Percentiles rank a stretch among this genome's conserved stretches.
Evolutionary conservation across 177 flowering plant species (phyloP).

Genomic region (Telopea speciosissima): DNA sequence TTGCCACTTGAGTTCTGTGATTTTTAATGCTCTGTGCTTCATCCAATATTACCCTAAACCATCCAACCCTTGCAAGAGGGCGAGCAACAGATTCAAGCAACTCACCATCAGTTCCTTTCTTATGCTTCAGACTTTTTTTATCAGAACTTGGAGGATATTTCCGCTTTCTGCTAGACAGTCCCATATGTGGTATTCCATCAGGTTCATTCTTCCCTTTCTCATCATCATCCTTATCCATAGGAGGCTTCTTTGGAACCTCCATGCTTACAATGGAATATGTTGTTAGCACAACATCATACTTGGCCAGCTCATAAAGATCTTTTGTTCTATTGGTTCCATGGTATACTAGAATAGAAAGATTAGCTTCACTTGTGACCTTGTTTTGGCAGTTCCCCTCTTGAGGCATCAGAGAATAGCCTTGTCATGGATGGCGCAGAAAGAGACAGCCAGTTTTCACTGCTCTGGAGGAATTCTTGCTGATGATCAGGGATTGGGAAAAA

Average conservation of each 20-base stretch:
- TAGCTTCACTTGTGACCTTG: slow-evolving; percentile 64
- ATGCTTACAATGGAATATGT: slow-evolving; percentile 89
- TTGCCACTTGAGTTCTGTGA: slow-evolving; percentile 83
- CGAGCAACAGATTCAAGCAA: slow-evolving; percentile 51
- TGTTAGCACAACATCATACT: slow-evolving; percentile 85
- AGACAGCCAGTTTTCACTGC: slow-evolving; percentile 51
- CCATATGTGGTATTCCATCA: slow-evolving; percentile 17
- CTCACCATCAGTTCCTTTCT: slow-evolving; percentile 38
- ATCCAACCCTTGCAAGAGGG: slow-evolving; percentile 81
- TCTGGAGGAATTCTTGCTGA: slow-evolving; percentile 95
- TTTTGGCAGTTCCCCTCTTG: slow-evolving; percentile 63
- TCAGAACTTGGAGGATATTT: slow-evolving; percentile 46
- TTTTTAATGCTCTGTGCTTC: slow-evolving; percentile 98
- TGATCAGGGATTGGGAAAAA: slow-evolving; percentile 97
- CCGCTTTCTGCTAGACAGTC: slow-evolving; percentile 45
- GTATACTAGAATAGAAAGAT: slow-evolving; percentile 67
- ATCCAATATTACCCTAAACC: slow-evolving; percentile 95
- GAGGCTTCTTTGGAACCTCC: slow-evolving; percentile 89
- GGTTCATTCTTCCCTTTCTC: slow-evolving; percentile 31
- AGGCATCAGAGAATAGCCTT: slow-evolving; percentile 94
- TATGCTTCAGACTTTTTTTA: slow-evolving; percentile 39
- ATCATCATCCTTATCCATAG: slow-evolving; percentile 57
- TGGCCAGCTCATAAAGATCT: slow-evolving; percentile 70
- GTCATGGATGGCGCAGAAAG: slow-evolving; percentile 93
- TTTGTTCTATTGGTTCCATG: slow-evolving; percentile 78